These are phyloP conservation scores for Nymphaea colorata DNA, from an alignment of 164 flowering plant species.

Conservation along the genomic window DNA sequence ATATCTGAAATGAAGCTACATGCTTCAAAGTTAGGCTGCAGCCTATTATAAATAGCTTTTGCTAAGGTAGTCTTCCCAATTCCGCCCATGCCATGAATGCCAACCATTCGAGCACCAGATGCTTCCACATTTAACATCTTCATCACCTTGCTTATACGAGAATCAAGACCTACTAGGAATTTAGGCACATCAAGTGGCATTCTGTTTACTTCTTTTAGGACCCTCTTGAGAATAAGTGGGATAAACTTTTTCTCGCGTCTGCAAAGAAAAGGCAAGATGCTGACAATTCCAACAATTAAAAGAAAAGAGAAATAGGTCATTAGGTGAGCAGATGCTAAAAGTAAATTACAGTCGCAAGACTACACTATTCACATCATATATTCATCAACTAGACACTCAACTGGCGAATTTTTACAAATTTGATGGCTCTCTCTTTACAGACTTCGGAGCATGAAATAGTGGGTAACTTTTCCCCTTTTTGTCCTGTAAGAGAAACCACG, in stretches of 20 bases:
- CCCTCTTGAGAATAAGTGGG: constrained; percentile 13
- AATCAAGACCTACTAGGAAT: constrained; percentile 22
- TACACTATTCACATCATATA: too few species aligned
- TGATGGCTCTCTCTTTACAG: too few species aligned
- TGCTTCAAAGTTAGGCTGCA: constrained; percentile 15
- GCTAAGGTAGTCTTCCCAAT: constrained; percentile 50
- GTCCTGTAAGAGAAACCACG: too few species aligned
- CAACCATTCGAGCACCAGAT: constrained; percentile 15
- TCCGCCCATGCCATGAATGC: constrained; percentile 34
- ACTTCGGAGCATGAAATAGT: too few species aligned
- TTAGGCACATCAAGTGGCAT: constrained; percentile 24
- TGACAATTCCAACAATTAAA: too few species aligned
- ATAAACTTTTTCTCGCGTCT: constrained; percentile 21
- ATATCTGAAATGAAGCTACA: constrained; percentile 28
- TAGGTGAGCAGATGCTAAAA: too few species aligned
- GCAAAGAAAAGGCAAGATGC: neutral
- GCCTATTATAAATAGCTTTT: constrained; percentile 30
- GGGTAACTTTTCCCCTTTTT: too few species aligned
- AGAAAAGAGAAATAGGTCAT: too few species aligned
- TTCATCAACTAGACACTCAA: too few species aligned
- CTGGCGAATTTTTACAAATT: too few species aligned
- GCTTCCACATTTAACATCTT: constrained; percentile 12
- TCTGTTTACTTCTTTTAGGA: constrained; percentile 23
- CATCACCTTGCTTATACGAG: constrained; percentile 19
- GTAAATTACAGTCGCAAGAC: too few species aligned